A percentile compares a stretch with the other conserved stretches of the same genome.
Conservation (phyloP, 495 filamentous ascomycete genomes). For the Penicillium ucsense region DNA sequence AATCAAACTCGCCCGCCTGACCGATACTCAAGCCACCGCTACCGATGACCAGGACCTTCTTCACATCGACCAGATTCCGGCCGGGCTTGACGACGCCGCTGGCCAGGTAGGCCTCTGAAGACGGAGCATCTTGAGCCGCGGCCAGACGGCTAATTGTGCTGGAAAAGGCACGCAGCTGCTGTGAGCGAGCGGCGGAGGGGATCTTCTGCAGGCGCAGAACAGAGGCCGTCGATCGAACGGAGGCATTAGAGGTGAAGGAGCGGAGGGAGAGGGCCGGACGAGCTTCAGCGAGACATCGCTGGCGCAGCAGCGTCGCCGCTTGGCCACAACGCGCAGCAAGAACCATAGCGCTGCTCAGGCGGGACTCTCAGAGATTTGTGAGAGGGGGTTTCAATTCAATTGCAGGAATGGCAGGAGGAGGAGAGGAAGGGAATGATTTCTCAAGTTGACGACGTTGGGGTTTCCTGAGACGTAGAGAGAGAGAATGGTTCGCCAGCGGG, state of each 20-base stretch:
- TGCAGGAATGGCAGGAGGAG: conserved; percentile 11
- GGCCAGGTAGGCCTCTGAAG: conserved; percentile 77
- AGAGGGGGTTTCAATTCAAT: conserved; percentile 11
- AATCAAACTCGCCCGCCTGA: conserved; percentile 95
- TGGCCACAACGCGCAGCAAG: conserved; percentile 43
- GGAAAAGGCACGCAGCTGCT: conserved; percentile 40
- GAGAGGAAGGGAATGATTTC: conserved; percentile 9
- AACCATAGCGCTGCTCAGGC: conserved; percentile 35
- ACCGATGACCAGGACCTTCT: conserved; percentile 90
- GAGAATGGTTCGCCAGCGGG: not conserved
- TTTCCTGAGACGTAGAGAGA: too few relatives aligned
- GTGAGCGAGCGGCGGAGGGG: conserved; percentile 26
- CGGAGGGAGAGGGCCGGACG: conserved; percentile 31
- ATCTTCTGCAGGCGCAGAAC: conserved; percentile 32
- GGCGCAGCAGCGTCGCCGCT: conserved; percentile 36
- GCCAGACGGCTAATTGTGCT: conserved; percentile 30
- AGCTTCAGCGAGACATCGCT: conserved; percentile 36
- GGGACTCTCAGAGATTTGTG: not conserved
- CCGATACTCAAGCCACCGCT: conserved; percentile 93
- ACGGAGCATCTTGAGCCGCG: conserved; percentile 57
- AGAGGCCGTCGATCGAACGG: conserved; percentile 25
- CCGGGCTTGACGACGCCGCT: conserved; percentile 73
- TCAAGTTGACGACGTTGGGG: too few relatives aligned
- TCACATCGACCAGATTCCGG: conserved; percentile 73
- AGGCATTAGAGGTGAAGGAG: conserved; percentile 31